Evolutionary conservation across 371 early-diverging fungal genomes (phyloP).

Genomic region (Synchytrium microbalum): DNA sequence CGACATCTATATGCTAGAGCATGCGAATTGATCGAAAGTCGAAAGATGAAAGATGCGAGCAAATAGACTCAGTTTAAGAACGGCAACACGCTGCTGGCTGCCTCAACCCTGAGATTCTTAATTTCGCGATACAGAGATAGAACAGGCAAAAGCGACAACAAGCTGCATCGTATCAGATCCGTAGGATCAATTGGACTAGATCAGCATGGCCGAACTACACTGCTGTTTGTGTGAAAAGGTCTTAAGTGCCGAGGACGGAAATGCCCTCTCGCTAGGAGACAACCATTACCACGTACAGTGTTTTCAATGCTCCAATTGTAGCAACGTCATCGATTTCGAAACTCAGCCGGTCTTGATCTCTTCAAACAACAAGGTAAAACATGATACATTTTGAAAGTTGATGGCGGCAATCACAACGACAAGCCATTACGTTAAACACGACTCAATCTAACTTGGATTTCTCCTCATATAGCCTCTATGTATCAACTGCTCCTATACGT

Average conservation of each 20-base stretch:
- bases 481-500: constrained; percentile 79
- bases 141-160: not conserved
- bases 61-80: not conserved
- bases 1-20: no score
- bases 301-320: constrained; percentile 17
- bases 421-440: not conserved
- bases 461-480: constrained; percentile 44
- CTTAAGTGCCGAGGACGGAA: no score
- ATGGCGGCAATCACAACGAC: not conserved
- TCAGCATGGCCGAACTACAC: not conserved
- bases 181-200: not conserved
- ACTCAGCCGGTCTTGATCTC: constrained; percentile 13
- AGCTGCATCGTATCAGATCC: not conserved
- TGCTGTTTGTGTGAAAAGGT: no score
- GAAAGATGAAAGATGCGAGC: not conserved
- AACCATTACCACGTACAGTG: constrained; percentile 14
- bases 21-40: not conserved
- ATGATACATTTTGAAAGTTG: not conserved
- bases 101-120: no score
- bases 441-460: not conserved
- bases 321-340: constrained; percentile 16
- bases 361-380: constrained; percentile 19
- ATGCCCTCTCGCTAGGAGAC: constrained; percentile 16
- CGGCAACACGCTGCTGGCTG: not conserved
- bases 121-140: not conserved